Evolutionary conservation across 163 green algal species (phyloP), one percentile per base, ranked within the genome.

Genomic region (Chloromonas sp.): DNA sequence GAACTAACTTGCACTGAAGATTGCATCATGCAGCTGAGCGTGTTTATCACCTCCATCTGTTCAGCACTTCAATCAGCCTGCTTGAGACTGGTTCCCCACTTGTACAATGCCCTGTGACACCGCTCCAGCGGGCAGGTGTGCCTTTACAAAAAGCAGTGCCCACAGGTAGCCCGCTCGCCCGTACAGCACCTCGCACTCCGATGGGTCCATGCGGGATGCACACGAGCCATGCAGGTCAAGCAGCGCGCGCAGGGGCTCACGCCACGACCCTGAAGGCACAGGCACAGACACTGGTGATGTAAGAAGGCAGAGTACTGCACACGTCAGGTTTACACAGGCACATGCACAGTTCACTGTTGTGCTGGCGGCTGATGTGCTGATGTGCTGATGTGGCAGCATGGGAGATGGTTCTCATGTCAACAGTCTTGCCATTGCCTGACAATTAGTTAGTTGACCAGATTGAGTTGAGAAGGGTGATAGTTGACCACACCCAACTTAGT

Each of bases 181-280:
- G 58, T 91, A 91, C 61, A 91, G 81, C 76, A 91, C 60, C 85
- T 91, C 87, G 82, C 85, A 87, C 81, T 89, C 85, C 60, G 36
- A 36, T 36, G 36, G 36, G 36, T 36, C 36, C 36, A 36, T 36
- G 61, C 84, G 61, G 62, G 66, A 1, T 1, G 60, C 80, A 88
- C 76, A n/a, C 58, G 36, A 81, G 77, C 1, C 66, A 60, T 5
- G n/a, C 57, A 13, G 57, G 14, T 60, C 84, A 84, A 5, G 60
- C 71, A 87, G 80, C 14, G 62, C 79, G 61, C 62, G 58, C 36
- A 86, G 36, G 11, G 0, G 59, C 77, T 2, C 14, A 2, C 8
- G 78, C n/a, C 57, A 13, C 57, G 1, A 5, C 2, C 60, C 61
- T 2, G n/a, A 59, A 83, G 77, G 60, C 15, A 76, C 3, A 66